Evolutionary conservation across 176 grass and related monocot species (phyloP).

Genomic region (Metroxylon sagu): DNA sequence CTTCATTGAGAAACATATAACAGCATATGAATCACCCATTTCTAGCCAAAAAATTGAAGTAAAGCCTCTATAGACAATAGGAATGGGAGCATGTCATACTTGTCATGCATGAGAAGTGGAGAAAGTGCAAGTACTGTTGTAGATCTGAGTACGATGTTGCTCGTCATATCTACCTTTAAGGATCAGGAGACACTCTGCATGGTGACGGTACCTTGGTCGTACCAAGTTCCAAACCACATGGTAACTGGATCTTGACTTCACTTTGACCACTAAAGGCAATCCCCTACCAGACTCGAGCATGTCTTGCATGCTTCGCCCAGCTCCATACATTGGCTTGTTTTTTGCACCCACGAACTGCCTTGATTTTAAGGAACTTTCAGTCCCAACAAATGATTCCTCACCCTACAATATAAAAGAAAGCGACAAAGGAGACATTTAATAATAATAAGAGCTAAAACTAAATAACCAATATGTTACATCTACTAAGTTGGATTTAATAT

Average conservation of each 20-base stretch:
- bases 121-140: conserved; percentile 36
- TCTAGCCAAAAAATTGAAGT: too few species aligned
- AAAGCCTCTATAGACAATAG: too few species aligned
- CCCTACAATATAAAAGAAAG: conserved; percentile 23
- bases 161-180: conserved; percentile 30
- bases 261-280: conserved; percentile 42
- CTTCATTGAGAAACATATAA: too few species aligned
- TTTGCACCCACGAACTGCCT: conserved; percentile 38
- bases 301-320: conserved; percentile 73
- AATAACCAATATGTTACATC: too few species aligned
- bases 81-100: too few species aligned
- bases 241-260: conserved; percentile 39
- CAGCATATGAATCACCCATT: too few species aligned
- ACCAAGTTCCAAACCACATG: conserved; percentile 48
- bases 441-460: too few species aligned
- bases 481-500: too few species aligned
- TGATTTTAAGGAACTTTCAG: conserved; percentile 8
- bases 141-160: conserved; percentile 3
- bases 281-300: conserved; percentile 48
- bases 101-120: conserved; percentile 16
- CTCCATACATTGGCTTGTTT: conserved; percentile 91
- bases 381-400: conserved; percentile 30
- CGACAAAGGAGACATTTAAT: neutral
- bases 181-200: conserved; percentile 46
- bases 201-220: conserved; percentile 37